Evolutionary conservation across 73 alveolate genomes (phyloP), one percentile per base, ranked within the genome.

Genomic region (Paramecium bursaria): DNA sequence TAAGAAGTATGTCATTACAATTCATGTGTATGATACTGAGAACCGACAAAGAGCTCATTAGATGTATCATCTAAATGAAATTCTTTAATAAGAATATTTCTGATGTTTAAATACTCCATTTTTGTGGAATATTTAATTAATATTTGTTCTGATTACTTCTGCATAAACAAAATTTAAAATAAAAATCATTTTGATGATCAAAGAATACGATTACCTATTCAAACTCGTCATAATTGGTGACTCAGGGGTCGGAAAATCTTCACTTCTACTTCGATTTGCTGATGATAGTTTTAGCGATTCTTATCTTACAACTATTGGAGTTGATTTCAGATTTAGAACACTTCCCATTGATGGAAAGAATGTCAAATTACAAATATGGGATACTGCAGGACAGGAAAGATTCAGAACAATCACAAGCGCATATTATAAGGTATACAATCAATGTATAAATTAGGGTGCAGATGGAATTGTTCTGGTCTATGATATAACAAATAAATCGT

Each of bases 301-400:
- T 14, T 89, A 89, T 74, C 74, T 89, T 30, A 89, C 92, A 33
- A 89, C 95, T 30, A 89, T 89, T 30, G 95, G 95, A n/a, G 95
- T 89, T 13, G 95, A 89, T 73, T 89, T 89, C 49, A 89, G 91
- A 75, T 86, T 89, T 79, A 86, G 77, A 57, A 89, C 95, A 35
- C 85, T 89, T 42, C 85, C 73, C 14, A 87, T 89, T 44, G 95
- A 89, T 17, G 88, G 89, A 11, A 85, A 89, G 79, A 73, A 76
- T 30, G 95, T 89, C 47, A 89, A 89, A 73, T 75, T 89, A 25
- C 82, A 89, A 55, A 89, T 89, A 3, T 89, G 95, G 95, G 96
- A 91, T 48, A 91, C 96, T 2, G 96, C 96, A 46, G 96, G 96
- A 25, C 89, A 91, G 76, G 96, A 91, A 74, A 55, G 94, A 25